These are phyloP conservation scores for Lactarius psammicola DNA, from an alignment of 768 basidiomycete species.

Conservation along the genomic window DNA sequence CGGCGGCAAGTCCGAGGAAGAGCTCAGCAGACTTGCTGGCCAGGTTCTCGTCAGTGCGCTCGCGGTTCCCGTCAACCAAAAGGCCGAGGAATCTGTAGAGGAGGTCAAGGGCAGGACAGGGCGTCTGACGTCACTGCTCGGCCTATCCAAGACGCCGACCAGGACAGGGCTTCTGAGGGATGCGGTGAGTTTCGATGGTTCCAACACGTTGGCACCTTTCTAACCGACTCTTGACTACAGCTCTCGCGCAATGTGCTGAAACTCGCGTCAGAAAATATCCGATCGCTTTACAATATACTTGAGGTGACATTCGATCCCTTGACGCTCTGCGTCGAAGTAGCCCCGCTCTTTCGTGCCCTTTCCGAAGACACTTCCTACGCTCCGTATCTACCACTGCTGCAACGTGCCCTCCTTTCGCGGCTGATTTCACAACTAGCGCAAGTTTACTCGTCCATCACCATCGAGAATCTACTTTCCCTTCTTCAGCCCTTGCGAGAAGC, in stretches of 20 bases:
- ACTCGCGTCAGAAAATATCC: conserved; percentile 69
- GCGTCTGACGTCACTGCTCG: conserved; percentile 83
- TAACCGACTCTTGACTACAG: conserved; percentile 39
- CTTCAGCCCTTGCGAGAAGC: conserved; percentile 68
- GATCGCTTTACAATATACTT: conserved; percentile 80
- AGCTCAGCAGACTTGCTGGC: conserved; percentile 75
- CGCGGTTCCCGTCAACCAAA: conserved; percentile 82
- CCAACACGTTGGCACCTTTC: background rate
- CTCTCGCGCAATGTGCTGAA: conserved; percentile 81
- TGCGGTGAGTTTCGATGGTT: conserved; percentile 55
- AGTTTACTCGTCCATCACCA: conserved; percentile 85
- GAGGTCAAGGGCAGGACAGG: conserved; percentile 63
- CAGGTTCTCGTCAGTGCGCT: conserved; percentile 92
- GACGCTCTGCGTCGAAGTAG: conserved; percentile 72
- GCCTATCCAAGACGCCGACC: conserved; percentile 79
- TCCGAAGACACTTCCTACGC: conserved; percentile 58
- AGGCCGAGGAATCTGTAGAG: conserved; percentile 48
- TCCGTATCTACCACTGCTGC: conserved; percentile 85
- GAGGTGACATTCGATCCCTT: conserved; percentile 94
- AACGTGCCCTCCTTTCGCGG: conserved; percentile 87
- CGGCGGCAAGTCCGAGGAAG: conserved; percentile 74
- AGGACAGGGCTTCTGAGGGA: conserved; percentile 83
- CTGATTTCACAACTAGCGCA: conserved; percentile 89
- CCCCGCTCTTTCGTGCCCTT: conserved; percentile 71
- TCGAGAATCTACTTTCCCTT: conserved; percentile 73